These are phyloP conservation scores for Phytopythium oedochilum DNA, from an alignment of 352 stramenopile species.

Conservation along the genomic window DNA sequence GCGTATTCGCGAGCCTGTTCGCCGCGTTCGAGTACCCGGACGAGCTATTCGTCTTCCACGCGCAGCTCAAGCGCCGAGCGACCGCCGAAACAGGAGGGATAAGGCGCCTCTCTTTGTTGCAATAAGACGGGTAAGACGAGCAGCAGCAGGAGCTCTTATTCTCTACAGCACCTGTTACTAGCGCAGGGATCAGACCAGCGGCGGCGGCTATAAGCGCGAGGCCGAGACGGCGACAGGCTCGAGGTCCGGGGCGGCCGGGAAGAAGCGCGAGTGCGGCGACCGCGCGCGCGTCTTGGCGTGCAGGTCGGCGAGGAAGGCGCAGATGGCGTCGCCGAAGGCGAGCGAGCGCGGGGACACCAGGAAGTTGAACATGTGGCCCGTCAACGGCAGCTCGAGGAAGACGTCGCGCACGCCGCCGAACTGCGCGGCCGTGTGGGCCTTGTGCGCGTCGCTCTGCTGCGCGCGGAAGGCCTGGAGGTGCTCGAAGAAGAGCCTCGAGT, in stretches of 20 bases:
- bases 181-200: too few species aligned
- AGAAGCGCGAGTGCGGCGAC: conserved; percentile 19
- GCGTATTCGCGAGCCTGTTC: conserved; percentile 18
- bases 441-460: conserved; percentile 14
- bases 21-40: conserved; percentile 29
- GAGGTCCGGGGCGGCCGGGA: conserved; percentile 9
- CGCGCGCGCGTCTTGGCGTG: conserved; percentile 37
- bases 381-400: conserved; percentile 45
- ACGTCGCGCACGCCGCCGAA: conserved; percentile 40
- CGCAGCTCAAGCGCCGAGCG: conserved; percentile 20
- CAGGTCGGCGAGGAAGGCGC: conserved; percentile 49
- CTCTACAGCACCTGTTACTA: too few species aligned
- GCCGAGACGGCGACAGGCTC: conserved; percentile 1
- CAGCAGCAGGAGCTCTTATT: background rate
- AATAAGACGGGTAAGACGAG: background rate
- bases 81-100: background rate
- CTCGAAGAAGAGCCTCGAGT: conserved; percentile 56
- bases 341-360: conserved; percentile 47
- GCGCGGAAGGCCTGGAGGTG: conserved; percentile 34
- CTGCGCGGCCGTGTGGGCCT: conserved; percentile 13
- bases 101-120: background rate
- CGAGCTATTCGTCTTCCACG: conserved; percentile 42
- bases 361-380: conserved; percentile 65
- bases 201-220: conserved; percentile 6
- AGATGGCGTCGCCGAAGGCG: conserved; percentile 47